phyloP scores from a whole-genome alignment of 306 rosid species.

The Quercus dentata region DNA sequence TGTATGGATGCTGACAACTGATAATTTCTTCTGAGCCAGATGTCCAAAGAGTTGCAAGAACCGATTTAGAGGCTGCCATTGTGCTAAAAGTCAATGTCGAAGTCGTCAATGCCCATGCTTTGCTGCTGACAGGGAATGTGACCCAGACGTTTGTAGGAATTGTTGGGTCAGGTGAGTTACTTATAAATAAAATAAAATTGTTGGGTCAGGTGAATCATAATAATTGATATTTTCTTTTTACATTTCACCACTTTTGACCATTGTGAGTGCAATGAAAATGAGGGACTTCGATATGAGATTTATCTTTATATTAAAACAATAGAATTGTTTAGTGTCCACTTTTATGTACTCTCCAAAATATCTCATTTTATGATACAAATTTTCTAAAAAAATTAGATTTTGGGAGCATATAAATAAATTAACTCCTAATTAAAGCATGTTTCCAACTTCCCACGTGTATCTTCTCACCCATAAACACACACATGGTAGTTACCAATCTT shows the following conservation, averaged over 20 bases:
- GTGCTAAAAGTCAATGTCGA: constrained; percentile 99
- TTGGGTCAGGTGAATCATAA: constrained; percentile 82
- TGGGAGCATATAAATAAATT: no score
- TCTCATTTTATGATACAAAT: no score
- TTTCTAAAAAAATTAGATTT: no score
- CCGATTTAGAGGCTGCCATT: constrained; percentile 93
- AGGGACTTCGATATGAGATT: neutral
- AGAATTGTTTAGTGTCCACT: no score
- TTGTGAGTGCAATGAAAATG: neutral
- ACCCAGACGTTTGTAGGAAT: constrained; percentile 96
- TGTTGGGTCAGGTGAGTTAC: constrained; percentile 92
- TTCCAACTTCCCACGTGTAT: no score
- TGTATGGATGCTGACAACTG: constrained; percentile 1
- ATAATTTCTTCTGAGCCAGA: constrained; percentile 30
- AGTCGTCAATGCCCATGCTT: constrained; percentile 98
- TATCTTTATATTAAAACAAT: no score
- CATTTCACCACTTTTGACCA: neutral
- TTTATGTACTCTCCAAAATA: no score
- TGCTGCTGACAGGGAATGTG: constrained; percentile 99
- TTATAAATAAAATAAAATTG: constrained; percentile 37
- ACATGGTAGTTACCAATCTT: no score
- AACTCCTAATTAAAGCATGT: no score
- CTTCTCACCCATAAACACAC: no score
- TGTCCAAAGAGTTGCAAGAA: constrained; percentile 95
- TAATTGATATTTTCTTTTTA: neutral